Percentiles rank a stretch among this genome's conserved stretches.
Conservation (phyloP, 2,329 filamentous ascomycete genomes). For the Xylaria sp. region DNA sequence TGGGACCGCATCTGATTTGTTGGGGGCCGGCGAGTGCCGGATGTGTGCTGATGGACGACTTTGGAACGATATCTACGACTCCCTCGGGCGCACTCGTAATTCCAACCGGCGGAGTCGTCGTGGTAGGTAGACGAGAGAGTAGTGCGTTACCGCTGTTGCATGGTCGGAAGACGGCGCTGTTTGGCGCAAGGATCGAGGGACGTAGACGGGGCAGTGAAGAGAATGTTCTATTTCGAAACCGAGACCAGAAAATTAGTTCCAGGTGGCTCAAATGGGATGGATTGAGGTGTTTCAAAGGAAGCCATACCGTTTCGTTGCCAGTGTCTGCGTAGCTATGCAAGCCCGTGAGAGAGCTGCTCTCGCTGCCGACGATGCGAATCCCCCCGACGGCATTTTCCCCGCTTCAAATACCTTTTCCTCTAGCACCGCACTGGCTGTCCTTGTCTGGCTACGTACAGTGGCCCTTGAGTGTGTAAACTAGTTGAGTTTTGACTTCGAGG, state of each 20-base stretch:
- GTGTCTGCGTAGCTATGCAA: constrained; percentile 16
- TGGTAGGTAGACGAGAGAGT: constrained; percentile 31
- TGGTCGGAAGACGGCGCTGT: constrained; percentile 38
- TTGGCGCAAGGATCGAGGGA: constrained; percentile 48
- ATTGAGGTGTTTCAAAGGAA: not conserved
- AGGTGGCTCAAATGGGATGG: not conserved
- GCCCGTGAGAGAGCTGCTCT: constrained; percentile 22
- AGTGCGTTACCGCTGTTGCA: constrained; percentile 37
- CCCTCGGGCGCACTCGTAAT: constrained; percentile 24
- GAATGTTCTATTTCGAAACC: constrained; percentile 47
- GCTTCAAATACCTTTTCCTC: not conserved
- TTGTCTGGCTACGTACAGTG: not conserved
- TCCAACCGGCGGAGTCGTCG: constrained; percentile 13
- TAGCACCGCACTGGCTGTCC: not conserved
- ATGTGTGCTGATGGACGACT: constrained; percentile 55
- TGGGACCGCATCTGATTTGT: constrained; percentile 64
- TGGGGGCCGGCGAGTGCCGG: constrained; percentile 53
- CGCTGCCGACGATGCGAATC: constrained; percentile 16
- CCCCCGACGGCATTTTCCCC: constrained; percentile 20
- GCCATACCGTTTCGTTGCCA: constrained; percentile 23
- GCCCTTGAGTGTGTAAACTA: not conserved
- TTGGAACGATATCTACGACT: constrained; percentile 53
- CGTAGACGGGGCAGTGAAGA: constrained; percentile 58
- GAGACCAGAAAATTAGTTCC: not conserved
- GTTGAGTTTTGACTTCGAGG: not conserved